phyloP scores from a whole-genome alignment of 2,329 filamentous ascomycete genomes.

The Claviceps fusiformis region DNA sequence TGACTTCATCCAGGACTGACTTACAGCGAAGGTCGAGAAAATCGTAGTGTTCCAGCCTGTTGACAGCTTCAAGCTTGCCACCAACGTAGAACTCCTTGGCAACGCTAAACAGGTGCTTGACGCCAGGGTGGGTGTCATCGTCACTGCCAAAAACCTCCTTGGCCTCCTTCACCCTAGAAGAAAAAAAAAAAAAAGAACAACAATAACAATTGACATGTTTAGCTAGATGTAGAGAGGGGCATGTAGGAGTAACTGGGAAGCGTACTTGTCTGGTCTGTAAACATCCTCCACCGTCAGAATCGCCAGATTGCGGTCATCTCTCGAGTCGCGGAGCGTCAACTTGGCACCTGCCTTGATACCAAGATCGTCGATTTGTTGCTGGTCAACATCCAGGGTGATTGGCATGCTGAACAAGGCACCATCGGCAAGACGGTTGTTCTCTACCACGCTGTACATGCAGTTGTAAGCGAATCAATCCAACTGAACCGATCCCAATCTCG shows the following conservation, averaged over 20 bases:
- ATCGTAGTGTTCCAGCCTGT: slow-evolving; percentile 95
- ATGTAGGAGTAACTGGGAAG: neutral
- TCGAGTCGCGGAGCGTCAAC: slow-evolving; percentile 83
- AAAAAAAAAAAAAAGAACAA: neutral
- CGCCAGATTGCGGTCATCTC: slow-evolving; percentile 89
- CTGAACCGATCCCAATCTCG: too few relatives aligned
- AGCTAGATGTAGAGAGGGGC: neutral
- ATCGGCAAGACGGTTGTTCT: slow-evolving; percentile 71
- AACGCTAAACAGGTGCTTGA: slow-evolving; percentile 75
- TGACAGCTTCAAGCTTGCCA: slow-evolving; percentile 90
- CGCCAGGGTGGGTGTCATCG: slow-evolving; percentile 79
- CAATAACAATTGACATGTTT: neutral
- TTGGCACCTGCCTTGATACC: slow-evolving; percentile 68
- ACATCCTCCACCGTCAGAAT: slow-evolving; percentile 93
- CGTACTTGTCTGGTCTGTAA: slow-evolving; percentile 90
- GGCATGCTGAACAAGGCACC: slow-evolving; percentile 93
- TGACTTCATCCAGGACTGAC: slow-evolving; percentile 15
- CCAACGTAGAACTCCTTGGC: slow-evolving; percentile 85
- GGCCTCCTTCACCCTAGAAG: slow-evolving; percentile 64
- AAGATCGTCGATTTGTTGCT: slow-evolving; percentile 59
- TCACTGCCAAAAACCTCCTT: slow-evolving; percentile 88
- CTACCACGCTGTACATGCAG: slow-evolving; percentile 56
- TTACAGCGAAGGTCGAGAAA: slow-evolving; percentile 90
- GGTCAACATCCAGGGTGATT: slow-evolving; percentile 78
- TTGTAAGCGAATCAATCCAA: neutral